These are phyloP conservation scores for Blastocystis sp. DNA, from an alignment of 352 stramenopile genomes.

Conservation along the genomic window DNA sequence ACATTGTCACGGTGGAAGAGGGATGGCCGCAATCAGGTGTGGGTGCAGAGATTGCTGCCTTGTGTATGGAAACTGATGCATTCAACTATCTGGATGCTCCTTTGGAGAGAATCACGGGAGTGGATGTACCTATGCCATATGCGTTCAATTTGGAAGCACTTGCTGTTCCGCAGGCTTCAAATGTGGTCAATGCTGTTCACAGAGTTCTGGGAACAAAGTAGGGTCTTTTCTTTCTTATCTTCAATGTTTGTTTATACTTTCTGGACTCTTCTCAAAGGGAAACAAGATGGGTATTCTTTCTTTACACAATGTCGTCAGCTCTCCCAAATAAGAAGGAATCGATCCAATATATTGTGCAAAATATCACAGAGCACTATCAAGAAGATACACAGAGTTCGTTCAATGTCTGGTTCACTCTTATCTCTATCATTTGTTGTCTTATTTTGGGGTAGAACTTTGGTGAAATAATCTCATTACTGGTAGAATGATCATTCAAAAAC, in stretches of 20 bases:
- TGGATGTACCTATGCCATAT: constrained; percentile 97
- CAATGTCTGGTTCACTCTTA: background rate
- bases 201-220: constrained; percentile 65
- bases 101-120: constrained; percentile 88
- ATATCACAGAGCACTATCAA: constrained; percentile 46
- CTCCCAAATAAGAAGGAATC: background rate
- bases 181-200: constrained; percentile 85
- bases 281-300: no score
- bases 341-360: constrained; percentile 21
- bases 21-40: constrained; percentile 80
- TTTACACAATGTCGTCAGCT: no score
- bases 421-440: background rate
- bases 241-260: background rate
- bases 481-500: constrained; percentile 21
- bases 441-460: background rate
- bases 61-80: constrained; percentile 91
- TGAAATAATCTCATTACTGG: background rate
- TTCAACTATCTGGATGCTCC: constrained; percentile 98
- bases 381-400: constrained; percentile 3
- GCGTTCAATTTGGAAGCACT: constrained; percentile 86
- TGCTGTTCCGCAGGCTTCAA: constrained; percentile 84
- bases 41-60: constrained; percentile 89
- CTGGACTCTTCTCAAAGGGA: background rate
- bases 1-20: constrained; percentile 92
- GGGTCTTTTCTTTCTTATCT: constrained; percentile 29